Evolutionary conservation across 2,329 filamentous ascomycete genomes (phyloP).

Genomic region (Aureobasidium uvarum): DNA sequence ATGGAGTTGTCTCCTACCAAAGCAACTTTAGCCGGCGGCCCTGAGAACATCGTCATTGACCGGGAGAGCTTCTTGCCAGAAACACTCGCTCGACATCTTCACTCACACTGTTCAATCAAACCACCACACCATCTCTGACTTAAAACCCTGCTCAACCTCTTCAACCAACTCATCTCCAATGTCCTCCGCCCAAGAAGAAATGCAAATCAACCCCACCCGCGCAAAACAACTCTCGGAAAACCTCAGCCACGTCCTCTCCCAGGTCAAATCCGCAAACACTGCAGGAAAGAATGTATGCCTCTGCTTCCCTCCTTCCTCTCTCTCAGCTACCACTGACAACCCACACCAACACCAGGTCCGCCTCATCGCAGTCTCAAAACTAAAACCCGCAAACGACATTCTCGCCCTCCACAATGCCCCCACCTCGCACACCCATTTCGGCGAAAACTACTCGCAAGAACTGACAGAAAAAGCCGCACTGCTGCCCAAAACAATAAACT

Average conservation of each 20-base stretch:
- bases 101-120: neutral
- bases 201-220: constrained; percentile 45
- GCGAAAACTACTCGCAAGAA: constrained; percentile 88
- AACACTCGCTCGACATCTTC: neutral
- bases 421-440: constrained; percentile 69
- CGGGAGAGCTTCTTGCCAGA: neutral
- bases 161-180: neutral
- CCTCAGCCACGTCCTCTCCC: constrained; percentile 43
- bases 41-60: neutral
- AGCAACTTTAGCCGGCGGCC: constrained; percentile 5
- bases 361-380: constrained; percentile 91
- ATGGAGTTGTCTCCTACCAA: too few species aligned
- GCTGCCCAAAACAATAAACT: constrained; percentile 72
- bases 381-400: constrained; percentile 91
- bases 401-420: constrained; percentile 68
- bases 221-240: constrained; percentile 49
- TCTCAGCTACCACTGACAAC: neutral
- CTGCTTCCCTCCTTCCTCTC: neutral
- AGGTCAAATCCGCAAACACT: constrained; percentile 44
- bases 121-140: neutral
- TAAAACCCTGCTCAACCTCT: neutral
- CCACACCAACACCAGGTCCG: constrained; percentile 58
- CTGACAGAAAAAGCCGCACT: constrained; percentile 79
- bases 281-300: constrained; percentile 35
- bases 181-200: constrained; percentile 29